Evolutionary conservation across 164 flowering plant genomes (phyloP), one percentile per base, ranked within the genome.

Genomic region (Liriodendron chinense): DNA sequence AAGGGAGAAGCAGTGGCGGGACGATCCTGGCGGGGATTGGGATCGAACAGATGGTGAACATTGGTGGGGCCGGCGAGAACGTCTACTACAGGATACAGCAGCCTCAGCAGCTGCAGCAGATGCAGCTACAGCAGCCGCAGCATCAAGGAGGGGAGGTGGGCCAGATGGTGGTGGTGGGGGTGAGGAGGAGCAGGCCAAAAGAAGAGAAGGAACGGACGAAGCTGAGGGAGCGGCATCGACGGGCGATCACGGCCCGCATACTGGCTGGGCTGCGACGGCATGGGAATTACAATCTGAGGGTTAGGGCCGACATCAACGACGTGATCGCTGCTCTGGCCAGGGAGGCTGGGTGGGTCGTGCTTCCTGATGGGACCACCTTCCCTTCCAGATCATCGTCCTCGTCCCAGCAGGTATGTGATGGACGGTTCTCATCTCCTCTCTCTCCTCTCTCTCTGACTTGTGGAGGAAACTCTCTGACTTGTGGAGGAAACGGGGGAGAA

Each of bases 261-360:
- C 81, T 96, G 78, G 91, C 95, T 10, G 99, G 99, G 49, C 86
- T 96, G n/a, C 80, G 99, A 70, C 88, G 94, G 73, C 99, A 96
- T 80, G 99, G 98, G 14, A 96, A 96, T 81, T 96, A 93, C 79
- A 96, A 93, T 78, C 94, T 96, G 21, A 85, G 98, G 77, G 98
- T 96, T 70, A 87, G 99, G 75, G 99, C 99, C 73, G 99, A 96
- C 84, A 94, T 96, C 22, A 96, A 96, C 87, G 98, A 96, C 79
- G 99, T 96, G 9, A 96, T 96, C 84, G 89, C 93, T 1, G 97
- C 97, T 71, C 78, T 96, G 80, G 99, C 99, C 1, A 87, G 95
- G 80, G 98, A 96, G 81, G 99, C 99, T 77, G 99, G 99, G 9
- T 96, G 99, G 99, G 89, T 87, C 74, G 98, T 96, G 78, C 95